A percentile compares a stretch with the other conserved stretches of the same genome.
Evolutionary conservation across 1,284 basidiomycete genomes (phyloP).

Genomic region (Gomphus bonarii): DNA sequence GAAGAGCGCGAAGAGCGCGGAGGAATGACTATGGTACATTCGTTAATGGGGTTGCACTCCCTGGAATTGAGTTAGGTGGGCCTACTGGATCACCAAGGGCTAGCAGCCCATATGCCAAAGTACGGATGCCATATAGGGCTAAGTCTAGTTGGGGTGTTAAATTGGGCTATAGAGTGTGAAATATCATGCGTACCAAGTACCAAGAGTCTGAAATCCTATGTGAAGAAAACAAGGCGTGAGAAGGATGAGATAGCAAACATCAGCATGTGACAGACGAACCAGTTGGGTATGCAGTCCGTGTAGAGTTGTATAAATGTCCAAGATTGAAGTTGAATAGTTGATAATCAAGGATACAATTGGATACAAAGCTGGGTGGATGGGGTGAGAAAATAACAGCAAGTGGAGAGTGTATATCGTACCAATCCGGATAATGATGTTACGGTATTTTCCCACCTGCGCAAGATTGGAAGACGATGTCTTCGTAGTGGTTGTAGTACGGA

Average conservation of each 20-base stretch:
- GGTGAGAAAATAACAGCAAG: not conserved
- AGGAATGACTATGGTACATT: not conserved
- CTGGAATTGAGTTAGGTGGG: not conserved
- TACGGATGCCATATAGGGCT: not conserved
- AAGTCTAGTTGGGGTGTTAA: not conserved
- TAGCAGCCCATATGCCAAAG: not conserved
- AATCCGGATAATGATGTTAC: not conserved
- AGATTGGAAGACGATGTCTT: too few species aligned
- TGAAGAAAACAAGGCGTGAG: not conserved
- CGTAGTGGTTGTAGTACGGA: too few species aligned
- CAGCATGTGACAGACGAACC: not conserved
- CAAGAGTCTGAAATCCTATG: not conserved
- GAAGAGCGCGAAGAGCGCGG: not conserved
- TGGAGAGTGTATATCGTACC: not conserved
- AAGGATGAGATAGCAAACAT: not conserved
- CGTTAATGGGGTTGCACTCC: not conserved
- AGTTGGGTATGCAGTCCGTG: not conserved
- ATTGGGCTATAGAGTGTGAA: not conserved
- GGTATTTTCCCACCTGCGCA: not conserved
- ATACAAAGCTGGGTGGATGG: not conserved
- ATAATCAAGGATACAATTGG: not conserved
- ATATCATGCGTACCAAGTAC: not conserved
- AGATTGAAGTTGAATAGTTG: not conserved
- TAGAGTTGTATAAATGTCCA: not conserved
- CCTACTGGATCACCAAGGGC: not conserved